Conservation (phyloP, 768 basidiomycete species). For the Trametes cingulata region DNA sequence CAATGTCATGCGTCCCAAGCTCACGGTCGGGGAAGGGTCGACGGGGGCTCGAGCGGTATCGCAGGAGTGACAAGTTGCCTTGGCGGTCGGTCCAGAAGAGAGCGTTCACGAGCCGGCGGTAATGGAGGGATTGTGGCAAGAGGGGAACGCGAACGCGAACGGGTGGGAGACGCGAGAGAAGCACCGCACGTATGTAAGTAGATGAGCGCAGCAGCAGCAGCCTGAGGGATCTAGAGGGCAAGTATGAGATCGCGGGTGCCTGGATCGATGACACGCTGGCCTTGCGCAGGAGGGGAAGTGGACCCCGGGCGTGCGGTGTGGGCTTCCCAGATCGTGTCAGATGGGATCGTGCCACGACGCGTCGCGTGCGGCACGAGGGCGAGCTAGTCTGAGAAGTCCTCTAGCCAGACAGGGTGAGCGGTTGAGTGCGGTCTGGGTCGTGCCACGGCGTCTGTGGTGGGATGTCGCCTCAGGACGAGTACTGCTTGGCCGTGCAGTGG, state of each 20-base stretch:
- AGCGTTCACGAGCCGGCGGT: background rate
- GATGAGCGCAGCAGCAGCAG: background rate
- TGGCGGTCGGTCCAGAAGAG: background rate
- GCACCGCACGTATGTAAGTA: background rate
- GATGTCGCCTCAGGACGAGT: too few species aligned
- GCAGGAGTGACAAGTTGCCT: background rate
- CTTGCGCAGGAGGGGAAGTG: background rate
- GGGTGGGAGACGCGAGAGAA: background rate
- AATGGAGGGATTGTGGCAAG: background rate
- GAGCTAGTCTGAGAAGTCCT: background rate
- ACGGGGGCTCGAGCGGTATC: background rate
- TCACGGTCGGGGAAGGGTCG: background rate
- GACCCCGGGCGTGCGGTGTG: background rate
- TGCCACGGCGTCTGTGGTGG: too few species aligned
- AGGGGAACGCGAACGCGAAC: background rate
- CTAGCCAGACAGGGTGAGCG: background rate
- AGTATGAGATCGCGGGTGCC: constrained; percentile 14
- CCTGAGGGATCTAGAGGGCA: background rate
- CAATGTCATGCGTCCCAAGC: background rate
- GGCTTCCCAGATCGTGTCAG: background rate
- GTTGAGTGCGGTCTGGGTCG: background rate
- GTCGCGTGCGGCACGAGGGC: background rate
- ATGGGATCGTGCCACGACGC: background rate
- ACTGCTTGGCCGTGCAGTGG: too few species aligned
- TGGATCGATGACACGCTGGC: background rate